Percentiles rank a stretch among this genome's conserved stretches.
phyloP scores from a whole-genome alignment of 2,329 filamentous ascomycete species.

The Didymella arachidicola region DNA sequence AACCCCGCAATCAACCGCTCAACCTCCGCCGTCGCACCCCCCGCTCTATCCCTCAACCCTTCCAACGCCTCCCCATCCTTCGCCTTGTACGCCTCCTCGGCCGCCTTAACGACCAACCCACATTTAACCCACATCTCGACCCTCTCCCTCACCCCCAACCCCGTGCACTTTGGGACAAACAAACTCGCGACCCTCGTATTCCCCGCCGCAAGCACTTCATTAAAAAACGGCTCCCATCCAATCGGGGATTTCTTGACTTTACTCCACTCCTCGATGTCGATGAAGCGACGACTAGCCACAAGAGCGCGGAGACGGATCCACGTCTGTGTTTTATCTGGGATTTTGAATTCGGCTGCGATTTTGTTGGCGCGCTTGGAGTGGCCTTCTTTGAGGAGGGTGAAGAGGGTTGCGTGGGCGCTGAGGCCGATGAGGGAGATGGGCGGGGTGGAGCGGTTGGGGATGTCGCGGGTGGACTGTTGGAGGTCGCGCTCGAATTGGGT shows the following conservation, averaged over 20 bases:
- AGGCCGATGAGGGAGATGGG: constrained; percentile 75
- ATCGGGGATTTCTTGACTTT: constrained; percentile 86
- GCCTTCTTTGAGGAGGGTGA: constrained; percentile 81
- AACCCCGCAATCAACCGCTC: constrained; percentile 74
- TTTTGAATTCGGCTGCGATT: constrained; percentile 86
- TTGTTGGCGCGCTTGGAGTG: constrained; percentile 87
- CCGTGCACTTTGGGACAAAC: constrained; percentile 88
- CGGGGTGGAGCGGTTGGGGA: constrained; percentile 20
- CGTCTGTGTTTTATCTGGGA: constrained; percentile 88
- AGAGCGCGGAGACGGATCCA: constrained; percentile 87
- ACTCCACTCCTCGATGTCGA: constrained; percentile 85
- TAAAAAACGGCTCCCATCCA: constrained; percentile 98
- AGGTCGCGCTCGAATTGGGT: constrained; percentile 87
- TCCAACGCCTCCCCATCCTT: constrained; percentile 81
- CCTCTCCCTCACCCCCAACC: constrained; percentile 70
- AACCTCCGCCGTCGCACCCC: constrained; percentile 76
- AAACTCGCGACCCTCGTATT: constrained; percentile 84
- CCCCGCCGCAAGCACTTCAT: constrained; percentile 84
- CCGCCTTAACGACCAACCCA: constrained; percentile 85
- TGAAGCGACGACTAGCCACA: constrained; percentile 90
- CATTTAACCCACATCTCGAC: constrained; percentile 97
- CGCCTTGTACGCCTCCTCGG: constrained; percentile 84
- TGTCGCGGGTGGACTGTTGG: constrained; percentile 56
- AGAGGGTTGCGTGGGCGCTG: constrained; percentile 89
- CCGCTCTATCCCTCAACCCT: constrained; percentile 75